phyloP scores from a whole-genome alignment of 768 basidiomycete species.

The Naganishia kalamii region DNA sequence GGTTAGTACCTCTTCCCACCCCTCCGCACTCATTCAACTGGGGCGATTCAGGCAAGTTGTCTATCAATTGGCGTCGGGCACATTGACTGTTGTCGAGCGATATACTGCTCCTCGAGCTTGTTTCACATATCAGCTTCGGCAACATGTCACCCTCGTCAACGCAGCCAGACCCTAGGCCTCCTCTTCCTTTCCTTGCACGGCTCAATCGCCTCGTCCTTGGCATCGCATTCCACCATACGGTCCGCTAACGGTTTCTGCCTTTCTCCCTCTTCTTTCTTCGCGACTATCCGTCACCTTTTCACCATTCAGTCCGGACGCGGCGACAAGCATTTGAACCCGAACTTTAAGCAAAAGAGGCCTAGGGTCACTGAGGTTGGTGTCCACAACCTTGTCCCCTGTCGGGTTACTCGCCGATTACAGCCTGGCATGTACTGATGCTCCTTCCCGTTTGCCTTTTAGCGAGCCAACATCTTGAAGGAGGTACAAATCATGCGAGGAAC shows the following conservation, averaged over 20 bases:
- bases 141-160: background rate
- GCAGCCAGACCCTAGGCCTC: conserved; percentile 12
- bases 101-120: background rate
- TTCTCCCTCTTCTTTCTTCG: background rate
- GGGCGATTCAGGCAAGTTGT: background rate
- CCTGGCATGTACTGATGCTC: conserved; percentile 3
- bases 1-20: conserved; percentile 59
- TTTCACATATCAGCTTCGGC: background rate
- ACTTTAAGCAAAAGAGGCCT: conserved; percentile 87
- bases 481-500: conserved; percentile 98
- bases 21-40: background rate
- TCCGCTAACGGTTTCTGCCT: conserved; percentile 12
- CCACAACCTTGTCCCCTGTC: conserved; percentile 18
- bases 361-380: conserved; percentile 90
- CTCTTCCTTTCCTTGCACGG: background rate
- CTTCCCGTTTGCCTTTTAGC: conserved; percentile 52
- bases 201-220: background rate
- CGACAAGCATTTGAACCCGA: conserved; percentile 84
- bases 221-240: background rate
- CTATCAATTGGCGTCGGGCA: background rate
- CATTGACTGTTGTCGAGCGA: background rate
- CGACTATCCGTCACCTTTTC: background rate
- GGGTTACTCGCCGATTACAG: background rate
- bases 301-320: conserved; percentile 49
- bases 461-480: conserved; percentile 98